Conservation (phyloP, 805 yeast genomes). For the Naumovozyma dairenensis region DNA sequence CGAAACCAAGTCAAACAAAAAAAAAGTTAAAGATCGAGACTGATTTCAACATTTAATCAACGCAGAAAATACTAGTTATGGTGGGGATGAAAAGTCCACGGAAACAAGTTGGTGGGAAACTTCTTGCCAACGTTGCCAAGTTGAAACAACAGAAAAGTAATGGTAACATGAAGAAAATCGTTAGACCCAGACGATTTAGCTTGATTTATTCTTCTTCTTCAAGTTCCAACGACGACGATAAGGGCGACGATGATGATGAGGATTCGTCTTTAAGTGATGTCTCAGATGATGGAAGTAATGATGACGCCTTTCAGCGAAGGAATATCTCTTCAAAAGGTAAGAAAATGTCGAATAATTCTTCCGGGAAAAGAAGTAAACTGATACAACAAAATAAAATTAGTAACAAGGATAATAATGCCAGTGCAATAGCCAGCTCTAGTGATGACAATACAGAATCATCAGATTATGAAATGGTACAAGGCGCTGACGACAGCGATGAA, state of each 20-base stretch:
- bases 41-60: too few species aligned
- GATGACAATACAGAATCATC: slow-evolving; percentile 18
- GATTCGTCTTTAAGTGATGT: slow-evolving; percentile 31
- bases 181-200: slow-evolving; percentile 35
- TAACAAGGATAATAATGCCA: slow-evolving; percentile 16
- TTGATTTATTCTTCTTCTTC: slow-evolving; percentile 36
- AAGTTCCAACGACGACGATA: too few species aligned
- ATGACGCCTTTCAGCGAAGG: slow-evolving; percentile 22
- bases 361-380: slow-evolving; percentile 28
- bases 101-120: slow-evolving; percentile 12
- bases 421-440: slow-evolving; percentile 13
- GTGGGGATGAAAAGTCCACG: slow-evolving; percentile 21
- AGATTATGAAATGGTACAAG: slow-evolving; percentile 23
- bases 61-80: slow-evolving; percentile 2
- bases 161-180: background rate
- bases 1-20: too few species aligned
- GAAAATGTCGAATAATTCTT: slow-evolving; percentile 20
- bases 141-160: slow-evolving; percentile 3
- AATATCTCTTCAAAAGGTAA: slow-evolving; percentile 16
- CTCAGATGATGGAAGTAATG: slow-evolving; percentile 24
- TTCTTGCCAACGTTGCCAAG: slow-evolving; percentile 6
- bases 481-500: slow-evolving; percentile 23
- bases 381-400: slow-evolving; percentile 27
- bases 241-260: too few species aligned
- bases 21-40: too few species aligned